Conservation (phyloP, 129 eudicot species). For the Rutidosis leptorrhynchoides region DNA sequence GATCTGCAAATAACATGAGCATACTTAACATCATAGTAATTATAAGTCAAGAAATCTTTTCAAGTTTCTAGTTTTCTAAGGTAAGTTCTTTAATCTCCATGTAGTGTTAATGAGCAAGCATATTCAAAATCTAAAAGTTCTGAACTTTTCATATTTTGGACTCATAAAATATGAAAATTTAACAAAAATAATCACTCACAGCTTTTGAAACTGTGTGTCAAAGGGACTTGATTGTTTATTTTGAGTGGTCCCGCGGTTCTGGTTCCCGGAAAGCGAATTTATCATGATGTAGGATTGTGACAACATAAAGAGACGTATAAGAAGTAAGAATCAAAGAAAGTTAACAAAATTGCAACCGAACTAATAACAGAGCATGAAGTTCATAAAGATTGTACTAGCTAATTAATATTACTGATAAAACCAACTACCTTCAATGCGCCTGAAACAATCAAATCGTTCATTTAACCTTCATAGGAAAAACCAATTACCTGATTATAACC, state of each 20-base stretch:
- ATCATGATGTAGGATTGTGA: constrained; percentile 34
- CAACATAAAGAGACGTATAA: constrained; percentile 23
- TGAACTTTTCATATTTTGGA: background rate
- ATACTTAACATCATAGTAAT: background rate
- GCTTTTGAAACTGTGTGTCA: constrained; percentile 64
- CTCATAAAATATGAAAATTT: background rate
- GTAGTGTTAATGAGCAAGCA: background rate
- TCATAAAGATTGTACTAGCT: constrained; percentile 15
- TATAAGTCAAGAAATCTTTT: background rate
- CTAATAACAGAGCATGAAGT: background rate
- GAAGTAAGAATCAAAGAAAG: constrained; percentile 3
- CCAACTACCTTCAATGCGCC: background rate
- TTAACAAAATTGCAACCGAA: background rate
- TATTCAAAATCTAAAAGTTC: background rate
- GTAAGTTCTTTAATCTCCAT: background rate
- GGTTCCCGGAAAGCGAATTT: constrained; percentile 51
- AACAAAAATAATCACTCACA: constrained; percentile 56
- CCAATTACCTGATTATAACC: constrained; percentile 49
- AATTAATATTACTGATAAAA: constrained; percentile 6
- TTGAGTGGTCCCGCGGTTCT: constrained; percentile 37
- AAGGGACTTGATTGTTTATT: constrained; percentile 45
- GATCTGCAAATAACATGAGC: constrained; percentile 46
- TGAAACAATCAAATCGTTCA: background rate
- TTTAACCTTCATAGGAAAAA: background rate
- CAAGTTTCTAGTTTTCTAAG: background rate